phyloP scores from a whole-genome alignment of 2,329 filamentous ascomycete species.

The Pestalotiopsis sp. region DNA sequence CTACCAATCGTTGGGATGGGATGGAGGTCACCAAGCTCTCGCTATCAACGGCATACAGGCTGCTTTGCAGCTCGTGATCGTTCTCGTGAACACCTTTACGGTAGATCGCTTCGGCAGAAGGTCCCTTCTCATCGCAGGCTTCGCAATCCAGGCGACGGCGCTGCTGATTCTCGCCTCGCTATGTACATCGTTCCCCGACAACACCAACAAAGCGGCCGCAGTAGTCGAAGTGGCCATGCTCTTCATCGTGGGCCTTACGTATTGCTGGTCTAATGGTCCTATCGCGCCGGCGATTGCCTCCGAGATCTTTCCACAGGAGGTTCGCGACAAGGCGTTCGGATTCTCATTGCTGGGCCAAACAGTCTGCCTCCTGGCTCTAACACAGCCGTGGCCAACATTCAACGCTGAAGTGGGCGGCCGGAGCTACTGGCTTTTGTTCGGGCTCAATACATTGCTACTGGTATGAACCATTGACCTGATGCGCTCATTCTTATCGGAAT shows the following conservation, averaged over 20 bases:
- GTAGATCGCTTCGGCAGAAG: background rate
- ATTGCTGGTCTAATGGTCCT: background rate
- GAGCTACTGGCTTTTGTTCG: background rate
- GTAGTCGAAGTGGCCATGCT: background rate
- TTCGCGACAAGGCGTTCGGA: slow-evolving; percentile 2
- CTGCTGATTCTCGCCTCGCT: background rate
- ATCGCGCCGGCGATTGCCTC: background rate
- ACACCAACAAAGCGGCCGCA: background rate
- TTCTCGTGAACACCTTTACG: background rate
- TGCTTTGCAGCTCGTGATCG: background rate
- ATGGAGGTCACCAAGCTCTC: background rate
- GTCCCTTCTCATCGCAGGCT: background rate
- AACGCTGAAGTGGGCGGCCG: background rate
- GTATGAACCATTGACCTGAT: background rate
- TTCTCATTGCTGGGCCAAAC: slow-evolving; percentile 1
- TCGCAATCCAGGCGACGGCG: background rate
- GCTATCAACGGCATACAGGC: background rate
- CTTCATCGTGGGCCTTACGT: background rate
- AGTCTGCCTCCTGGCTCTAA: background rate
- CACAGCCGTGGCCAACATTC: slow-evolving; percentile 3
- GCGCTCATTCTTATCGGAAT: background rate
- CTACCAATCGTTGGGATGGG: background rate
- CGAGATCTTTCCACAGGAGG: background rate
- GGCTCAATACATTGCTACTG: background rate
- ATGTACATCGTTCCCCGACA: background rate